These are phyloP conservation scores for Stropharia rugosoannulata DNA, from an alignment of 768 basidiomycete species.

Conservation along the genomic window DNA sequence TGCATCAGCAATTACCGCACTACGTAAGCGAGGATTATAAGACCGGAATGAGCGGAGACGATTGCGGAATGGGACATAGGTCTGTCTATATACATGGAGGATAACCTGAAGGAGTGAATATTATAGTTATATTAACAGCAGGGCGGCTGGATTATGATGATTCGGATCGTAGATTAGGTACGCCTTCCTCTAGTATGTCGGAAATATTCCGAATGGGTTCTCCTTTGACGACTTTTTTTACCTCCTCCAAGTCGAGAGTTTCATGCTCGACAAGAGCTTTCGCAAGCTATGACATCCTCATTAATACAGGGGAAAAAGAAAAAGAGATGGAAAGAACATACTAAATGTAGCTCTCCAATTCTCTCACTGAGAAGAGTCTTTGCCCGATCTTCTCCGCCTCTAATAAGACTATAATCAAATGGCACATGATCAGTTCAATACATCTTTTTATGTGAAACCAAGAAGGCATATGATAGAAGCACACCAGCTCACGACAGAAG, in stretches of 20 bases:
- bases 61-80: too few species aligned
- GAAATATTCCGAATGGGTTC: slow-evolving; percentile 72
- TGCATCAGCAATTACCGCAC: too few species aligned
- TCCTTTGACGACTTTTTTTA: slow-evolving; percentile 80
- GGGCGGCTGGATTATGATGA: slow-evolving; percentile 17
- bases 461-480: slow-evolving; percentile 4
- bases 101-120: background rate
- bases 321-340: slow-evolving; percentile 28
- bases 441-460: slow-evolving; percentile 4
- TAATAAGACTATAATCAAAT: slow-evolving; percentile 53
- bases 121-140: slow-evolving; percentile 3
- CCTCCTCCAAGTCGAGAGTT: slow-evolving; percentile 86
- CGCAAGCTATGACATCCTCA: slow-evolving; percentile 59
- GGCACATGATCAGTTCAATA: slow-evolving; percentile 13
- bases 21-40: too few species aligned
- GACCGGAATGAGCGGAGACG: too few species aligned
- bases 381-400: slow-evolving; percentile 68
- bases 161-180: slow-evolving; percentile 32
- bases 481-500: slow-evolving; percentile 1
- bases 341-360: slow-evolving; percentile 75
- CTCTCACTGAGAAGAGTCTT: slow-evolving; percentile 60
- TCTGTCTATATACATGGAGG: too few species aligned
- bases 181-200: slow-evolving; percentile 63
- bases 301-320: slow-evolving; percentile 4
- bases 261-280: slow-evolving; percentile 93